Base-by-base conservation (phyloP, 495 filamentous ascomycete genomes). In the Lophium mytilinum region DNA sequence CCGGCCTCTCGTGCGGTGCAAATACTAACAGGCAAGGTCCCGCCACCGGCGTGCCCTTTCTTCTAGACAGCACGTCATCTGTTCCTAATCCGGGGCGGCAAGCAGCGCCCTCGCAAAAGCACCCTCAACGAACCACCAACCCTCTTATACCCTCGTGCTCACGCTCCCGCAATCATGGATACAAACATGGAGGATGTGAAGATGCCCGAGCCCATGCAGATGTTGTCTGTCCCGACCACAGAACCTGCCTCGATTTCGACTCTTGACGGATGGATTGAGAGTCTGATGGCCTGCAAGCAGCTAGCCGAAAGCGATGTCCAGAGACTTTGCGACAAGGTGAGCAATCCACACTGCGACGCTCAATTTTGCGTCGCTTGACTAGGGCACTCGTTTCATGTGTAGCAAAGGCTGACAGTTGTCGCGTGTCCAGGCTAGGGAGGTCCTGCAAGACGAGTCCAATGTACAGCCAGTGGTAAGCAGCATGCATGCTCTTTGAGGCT, bases 151-250 rank as follows among this genome's bases (percentile, higher is more conserved):
- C 24, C 42, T 37, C n/a, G 45, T 42, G 37, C 19, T 30, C 39
- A 18, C 15, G 10, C 48, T 21, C 17, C 57, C 46, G 41, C 59
- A 50, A 54, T 51, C 60, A 95, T 95, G 91, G 93, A 98, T 75
- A 95, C 90, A 67, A 95, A 94, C 73, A 98, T 98, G 93, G 86
- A 88, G 76, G 93, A 98, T 72, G 90, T 96, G 61, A 87, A 90
- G 70, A 81, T 84, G 61, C 88, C 90, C 15, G 84, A 94, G 67
- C 88, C 90, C 60, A 82, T 91, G 69, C 77, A 80, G 63, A 74
- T 89, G 66, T 79, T 86, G 52, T 83, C 86, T 60, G 76, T 80
- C 19, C 78, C 82, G n/a, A 60, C 63, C 48, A 56, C 63, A 17
- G 94, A 97, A 72, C 84, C 94, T 9, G 81, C 88, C 36, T 87